Conservation (phyloP, 345 rosid genomes). For the Brassica rapa region DNA sequence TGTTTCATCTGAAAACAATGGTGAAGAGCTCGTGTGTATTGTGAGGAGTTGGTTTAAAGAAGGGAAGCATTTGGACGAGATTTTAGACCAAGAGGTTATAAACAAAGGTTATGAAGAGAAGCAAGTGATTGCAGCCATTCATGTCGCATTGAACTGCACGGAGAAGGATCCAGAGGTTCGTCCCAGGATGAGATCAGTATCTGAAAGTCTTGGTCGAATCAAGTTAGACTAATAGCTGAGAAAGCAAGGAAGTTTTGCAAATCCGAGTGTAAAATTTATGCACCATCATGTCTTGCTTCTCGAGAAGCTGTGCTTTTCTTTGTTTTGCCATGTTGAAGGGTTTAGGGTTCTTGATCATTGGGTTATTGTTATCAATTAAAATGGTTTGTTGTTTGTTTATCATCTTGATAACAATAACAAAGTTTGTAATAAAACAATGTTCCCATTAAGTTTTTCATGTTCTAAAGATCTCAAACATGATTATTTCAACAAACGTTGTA, state of each 20-base stretch:
- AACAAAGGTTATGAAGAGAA: slow-evolving; percentile 65
- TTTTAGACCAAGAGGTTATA: slow-evolving; percentile 66
- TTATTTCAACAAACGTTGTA: not conserved
- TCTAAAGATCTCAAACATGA: not conserved
- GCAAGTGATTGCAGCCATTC: slow-evolving; percentile 67
- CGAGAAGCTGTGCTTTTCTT: not conserved
- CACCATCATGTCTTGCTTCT: slow-evolving; percentile 11
- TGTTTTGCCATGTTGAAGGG: not conserved
- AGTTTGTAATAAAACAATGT: not conserved
- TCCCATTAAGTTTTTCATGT: not conserved
- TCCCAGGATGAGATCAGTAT: slow-evolving; percentile 83
- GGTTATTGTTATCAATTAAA: not conserved
- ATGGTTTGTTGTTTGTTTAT: not conserved
- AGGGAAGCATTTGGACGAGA: slow-evolving; percentile 66
- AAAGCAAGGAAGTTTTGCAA: not conserved
- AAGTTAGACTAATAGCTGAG: slow-evolving; percentile 43
- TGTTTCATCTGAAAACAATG: slow-evolving; percentile 58
- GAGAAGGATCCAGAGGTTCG: slow-evolving; percentile 88
- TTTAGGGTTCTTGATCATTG: slow-evolving; percentile 1
- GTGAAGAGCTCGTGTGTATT: slow-evolving; percentile 60
- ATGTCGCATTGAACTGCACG: slow-evolving; percentile 85
- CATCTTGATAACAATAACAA: not conserved
- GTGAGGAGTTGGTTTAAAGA: slow-evolving; percentile 74
- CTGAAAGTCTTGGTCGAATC: slow-evolving; percentile 75
- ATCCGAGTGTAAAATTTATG: not conserved